These are phyloP conservation scores for Pythium folliculosum DNA, from an alignment of 352 stramenopile genomes.

Conservation along the genomic window DNA sequence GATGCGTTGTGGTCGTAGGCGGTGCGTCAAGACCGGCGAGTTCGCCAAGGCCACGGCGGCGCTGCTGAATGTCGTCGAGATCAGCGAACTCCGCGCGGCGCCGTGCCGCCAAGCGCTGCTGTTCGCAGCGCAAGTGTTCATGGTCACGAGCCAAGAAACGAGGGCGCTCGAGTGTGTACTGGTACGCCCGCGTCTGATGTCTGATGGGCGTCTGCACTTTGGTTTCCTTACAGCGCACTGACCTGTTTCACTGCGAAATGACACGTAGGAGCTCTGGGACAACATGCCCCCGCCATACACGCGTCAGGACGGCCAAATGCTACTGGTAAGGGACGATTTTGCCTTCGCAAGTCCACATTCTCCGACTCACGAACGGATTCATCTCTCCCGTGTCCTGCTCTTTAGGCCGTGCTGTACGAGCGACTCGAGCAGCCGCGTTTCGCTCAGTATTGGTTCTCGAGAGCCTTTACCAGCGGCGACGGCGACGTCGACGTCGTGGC, in stretches of 20 bases:
- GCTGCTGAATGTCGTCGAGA: slow-evolving; percentile 45
- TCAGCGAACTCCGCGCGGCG: slow-evolving; percentile 29
- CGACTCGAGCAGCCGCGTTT: slow-evolving; percentile 19
- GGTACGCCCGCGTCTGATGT: slow-evolving; percentile 12
- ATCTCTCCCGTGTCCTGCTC: not conserved
- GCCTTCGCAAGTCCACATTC: not conserved
- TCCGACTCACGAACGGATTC: not conserved
- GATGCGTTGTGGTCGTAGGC: slow-evolving; percentile 23
- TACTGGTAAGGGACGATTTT: slow-evolving; percentile 39
- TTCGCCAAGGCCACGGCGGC: slow-evolving; percentile 44
- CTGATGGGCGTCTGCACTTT: not conserved
- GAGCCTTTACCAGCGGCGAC: slow-evolving; percentile 15
- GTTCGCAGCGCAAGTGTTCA: slow-evolving; percentile 46
- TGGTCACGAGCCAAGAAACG: slow-evolving; percentile 31
- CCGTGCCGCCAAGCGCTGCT: slow-evolving; percentile 40
- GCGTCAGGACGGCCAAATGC: slow-evolving; percentile 35
- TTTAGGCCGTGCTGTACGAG: slow-evolving; percentile 44
- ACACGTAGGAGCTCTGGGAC: slow-evolving; percentile 44
- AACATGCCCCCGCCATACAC: slow-evolving; percentile 53
- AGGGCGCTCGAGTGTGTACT: slow-evolving; percentile 42
- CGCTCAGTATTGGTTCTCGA: slow-evolving; percentile 45
- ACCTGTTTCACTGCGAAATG: too few species aligned
- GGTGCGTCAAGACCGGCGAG: slow-evolving; percentile 45
- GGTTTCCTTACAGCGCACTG: not conserved
- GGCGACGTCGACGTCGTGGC: not conserved